Evolutionary conservation across 192 early-diverging fungal genomes (phyloP), one percentile per base, ranked within the genome.

Genomic region (Phlyctochytrium planicorne): DNA sequence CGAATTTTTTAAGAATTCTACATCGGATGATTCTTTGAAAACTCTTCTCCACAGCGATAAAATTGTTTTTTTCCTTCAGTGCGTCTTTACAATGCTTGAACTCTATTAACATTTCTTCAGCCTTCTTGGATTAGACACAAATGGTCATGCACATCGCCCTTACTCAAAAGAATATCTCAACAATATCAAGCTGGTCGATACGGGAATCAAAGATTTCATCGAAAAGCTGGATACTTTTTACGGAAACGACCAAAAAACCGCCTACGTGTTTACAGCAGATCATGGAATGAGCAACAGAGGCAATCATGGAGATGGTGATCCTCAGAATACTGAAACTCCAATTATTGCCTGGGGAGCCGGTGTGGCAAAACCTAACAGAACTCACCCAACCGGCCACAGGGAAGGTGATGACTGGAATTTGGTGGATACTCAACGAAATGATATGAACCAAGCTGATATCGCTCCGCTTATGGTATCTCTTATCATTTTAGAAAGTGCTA

Each of bases 221-320:
- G 77, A 80, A 32, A 71, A 84, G n/a, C 72, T 96, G 12, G 85
- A 92, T 25, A 69, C 76, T 3, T 96, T 91, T 74, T 98, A 91
- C 70, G 75, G 69, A 25, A 67, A 89, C 77, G 94, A 96, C 74
- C 87, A 84, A 29, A 80, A 86, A 69, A 98, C 94, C 12, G 86
- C 92, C 1, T 96, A 88, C 65, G 81, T 98, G n/a, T 94, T 98
- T 64, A 93, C 94, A 10, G 85, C 94, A 0, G 96, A 98, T 76
- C 96, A 98, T 72, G 96, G 96, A 33, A 98, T 98, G 96, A 90
- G 89, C 72, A 91, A 95, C 69, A 83, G 90, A 63, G 94, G 90
- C 82, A 90, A 75, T 56, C 95, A 98, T 73, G 95, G 95, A 53
- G 95, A 98, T 70, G 96, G 96, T 35, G 89, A 98, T 74, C 93